These are phyloP conservation scores for Hawksworthiomyces lignivorus DNA, from an alignment of 2,329 filamentous ascomycete genomes.

Conservation along the genomic window DNA sequence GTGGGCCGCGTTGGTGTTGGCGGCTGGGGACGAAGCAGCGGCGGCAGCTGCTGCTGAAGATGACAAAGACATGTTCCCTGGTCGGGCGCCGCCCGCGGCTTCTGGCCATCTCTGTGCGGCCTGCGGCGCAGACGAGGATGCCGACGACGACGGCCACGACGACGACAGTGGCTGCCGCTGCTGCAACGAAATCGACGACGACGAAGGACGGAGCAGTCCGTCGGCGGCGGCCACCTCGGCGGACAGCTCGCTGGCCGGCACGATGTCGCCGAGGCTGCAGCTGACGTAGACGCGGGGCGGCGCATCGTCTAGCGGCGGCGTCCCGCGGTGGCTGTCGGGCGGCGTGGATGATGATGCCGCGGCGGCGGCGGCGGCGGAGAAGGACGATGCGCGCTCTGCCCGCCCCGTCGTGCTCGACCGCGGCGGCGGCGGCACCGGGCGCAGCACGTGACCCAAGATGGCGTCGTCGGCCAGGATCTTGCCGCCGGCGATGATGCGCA, in stretches of 20 bases:
- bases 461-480: slow-evolving; percentile 72
- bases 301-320: slow-evolving; percentile 28
- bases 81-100: no score
- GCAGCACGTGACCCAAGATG: slow-evolving; percentile 61
- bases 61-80: no score
- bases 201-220: background rate
- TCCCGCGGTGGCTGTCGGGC: background rate
- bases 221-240: slow-evolving; percentile 45
- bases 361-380: slow-evolving; percentile 15
- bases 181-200: no score
- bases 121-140: no score
- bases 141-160: no score
- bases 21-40: slow-evolving; percentile 1
- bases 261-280: slow-evolving; percentile 76
- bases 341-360: background rate
- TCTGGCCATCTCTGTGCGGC: no score
- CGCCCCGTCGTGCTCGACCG: slow-evolving; percentile 26
- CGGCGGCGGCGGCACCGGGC: slow-evolving; percentile 51
- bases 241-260: slow-evolving; percentile 61
- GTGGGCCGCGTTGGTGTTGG: slow-evolving; percentile 3
- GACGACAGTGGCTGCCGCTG: slow-evolving; percentile 3
- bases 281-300: slow-evolving; percentile 69
- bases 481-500: slow-evolving; percentile 85
- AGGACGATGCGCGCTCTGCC: slow-evolving; percentile 4
- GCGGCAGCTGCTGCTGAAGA: slow-evolving; percentile 45